Conservation (phyloP, 2,329 filamentous ascomycete species). For the Orbilia ellipsospora region DNA sequence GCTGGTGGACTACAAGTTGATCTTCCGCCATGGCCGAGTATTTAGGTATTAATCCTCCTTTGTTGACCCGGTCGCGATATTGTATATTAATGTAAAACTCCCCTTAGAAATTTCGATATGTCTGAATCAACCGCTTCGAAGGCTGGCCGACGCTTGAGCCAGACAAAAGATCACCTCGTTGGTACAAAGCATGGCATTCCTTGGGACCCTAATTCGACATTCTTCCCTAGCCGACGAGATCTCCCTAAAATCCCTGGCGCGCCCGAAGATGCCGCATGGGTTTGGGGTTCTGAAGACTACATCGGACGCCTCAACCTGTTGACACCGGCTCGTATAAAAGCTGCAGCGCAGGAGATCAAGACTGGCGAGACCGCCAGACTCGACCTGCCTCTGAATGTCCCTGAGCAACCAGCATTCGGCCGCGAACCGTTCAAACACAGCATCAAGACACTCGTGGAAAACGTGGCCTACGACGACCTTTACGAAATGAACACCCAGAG, state of each 20-base stretch:
- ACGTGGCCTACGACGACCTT: conserved; percentile 66
- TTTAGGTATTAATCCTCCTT: no score
- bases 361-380: conserved; percentile 70
- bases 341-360: conserved; percentile 67
- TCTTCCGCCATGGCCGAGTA: no score
- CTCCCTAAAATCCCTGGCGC: conserved; percentile 67
- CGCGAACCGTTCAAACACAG: conserved; percentile 69
- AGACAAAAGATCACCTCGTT: background rate
- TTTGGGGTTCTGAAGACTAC: conserved; percentile 70
- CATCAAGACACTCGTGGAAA: conserved; percentile 65
- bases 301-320: conserved; percentile 69
- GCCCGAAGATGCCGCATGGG: conserved; percentile 70
- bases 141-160: conserved; percentile 6
- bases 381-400: conserved; percentile 68
- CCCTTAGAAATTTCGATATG: background rate
- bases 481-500: conserved; percentile 69
- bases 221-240: conserved; percentile 67
- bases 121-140: background rate
- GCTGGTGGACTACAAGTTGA: no score
- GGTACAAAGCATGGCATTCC: background rate
- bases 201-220: conserved; percentile 8
- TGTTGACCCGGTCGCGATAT: no score
- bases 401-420: conserved; percentile 67
- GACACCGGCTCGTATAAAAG: conserved; percentile 68
- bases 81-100: no score